These are phyloP conservation scores for Cryptomeria japonica DNA, from an alignment of 75 land plant genomes.

Conservation along the genomic window DNA sequence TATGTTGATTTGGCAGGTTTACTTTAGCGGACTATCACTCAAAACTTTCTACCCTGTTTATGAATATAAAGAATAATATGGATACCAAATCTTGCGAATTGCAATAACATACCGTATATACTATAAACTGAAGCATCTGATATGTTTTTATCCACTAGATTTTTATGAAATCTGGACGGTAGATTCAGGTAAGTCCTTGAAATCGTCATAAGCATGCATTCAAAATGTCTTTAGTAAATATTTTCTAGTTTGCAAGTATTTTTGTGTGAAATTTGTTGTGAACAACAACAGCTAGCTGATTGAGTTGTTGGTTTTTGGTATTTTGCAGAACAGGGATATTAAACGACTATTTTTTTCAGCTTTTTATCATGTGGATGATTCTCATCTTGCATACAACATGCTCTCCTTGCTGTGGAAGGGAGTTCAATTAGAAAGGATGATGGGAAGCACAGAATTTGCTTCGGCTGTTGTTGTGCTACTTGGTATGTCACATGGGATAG, in stretches of 20 bases:
- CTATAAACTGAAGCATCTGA: too few relatives aligned
- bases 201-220: too few relatives aligned
- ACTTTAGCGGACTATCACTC: too few relatives aligned
- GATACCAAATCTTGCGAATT: too few relatives aligned
- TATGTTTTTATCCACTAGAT: too few relatives aligned
- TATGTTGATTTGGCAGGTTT: too few relatives aligned
- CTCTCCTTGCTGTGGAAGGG: constrained; percentile 94
- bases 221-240: not conserved
- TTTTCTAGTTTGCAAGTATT: not conserved
- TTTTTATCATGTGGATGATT: constrained; percentile 81
- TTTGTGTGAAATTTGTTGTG: not conserved
- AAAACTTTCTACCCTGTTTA: too few relatives aligned
- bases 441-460: constrained; percentile 88
- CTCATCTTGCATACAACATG: constrained; percentile 95
- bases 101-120: too few relatives aligned
- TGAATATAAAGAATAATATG: too few relatives aligned
- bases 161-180: too few relatives aligned
- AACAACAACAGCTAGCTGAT: not conserved
- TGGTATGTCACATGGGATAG: constrained; percentile 79
- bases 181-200: too few relatives aligned
- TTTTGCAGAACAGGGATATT: constrained; percentile 67
- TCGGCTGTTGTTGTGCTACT: constrained; percentile 74
- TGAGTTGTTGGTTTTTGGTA: not conserved
- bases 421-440: constrained; percentile 74
- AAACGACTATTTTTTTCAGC: constrained; percentile 79